Conservation (phyloP, 345 rosid species). For the Salix viminalis region DNA sequence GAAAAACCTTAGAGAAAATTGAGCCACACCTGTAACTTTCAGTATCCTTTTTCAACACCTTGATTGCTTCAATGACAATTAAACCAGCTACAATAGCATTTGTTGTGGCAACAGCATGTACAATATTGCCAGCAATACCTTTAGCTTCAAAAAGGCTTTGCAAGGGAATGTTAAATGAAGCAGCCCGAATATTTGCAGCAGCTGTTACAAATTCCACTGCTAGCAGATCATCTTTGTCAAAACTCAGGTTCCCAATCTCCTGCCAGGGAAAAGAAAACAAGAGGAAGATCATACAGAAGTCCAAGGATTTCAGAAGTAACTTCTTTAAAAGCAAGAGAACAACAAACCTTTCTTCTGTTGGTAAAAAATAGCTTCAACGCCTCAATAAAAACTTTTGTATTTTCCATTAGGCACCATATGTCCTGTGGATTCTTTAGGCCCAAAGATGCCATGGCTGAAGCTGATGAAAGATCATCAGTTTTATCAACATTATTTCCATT, state of each 20-base stretch:
- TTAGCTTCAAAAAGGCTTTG: slow-evolving; percentile 99
- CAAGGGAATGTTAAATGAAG: slow-evolving; percentile 85
- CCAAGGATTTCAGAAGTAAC: slow-evolving; percentile 1
- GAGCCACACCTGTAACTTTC: slow-evolving; percentile 63
- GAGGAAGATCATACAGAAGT: not conserved
- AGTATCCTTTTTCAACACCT: slow-evolving; percentile 70
- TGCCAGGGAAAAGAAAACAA: slow-evolving; percentile 23
- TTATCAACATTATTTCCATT: slow-evolving; percentile 61
- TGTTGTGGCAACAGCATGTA: slow-evolving; percentile 98
- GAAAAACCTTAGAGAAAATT: slow-evolving; percentile 7
- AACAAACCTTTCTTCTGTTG: slow-evolving; percentile 70
- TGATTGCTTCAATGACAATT: slow-evolving; percentile 95
- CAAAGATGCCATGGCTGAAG: slow-evolving; percentile 75
- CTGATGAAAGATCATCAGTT: slow-evolving; percentile 35
- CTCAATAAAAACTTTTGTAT: slow-evolving; percentile 76
- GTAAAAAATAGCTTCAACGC: slow-evolving; percentile 68
- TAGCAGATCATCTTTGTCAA: slow-evolving; percentile 98
- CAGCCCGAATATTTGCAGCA: slow-evolving; percentile 96
- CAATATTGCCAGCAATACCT: slow-evolving; percentile 98
- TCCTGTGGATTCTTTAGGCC: slow-evolving; percentile 99
- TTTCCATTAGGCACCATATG: slow-evolving; percentile 77
- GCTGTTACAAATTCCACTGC: slow-evolving; percentile 98
- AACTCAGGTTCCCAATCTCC: slow-evolving; percentile 89
- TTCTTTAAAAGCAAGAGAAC: slow-evolving; percentile 3
- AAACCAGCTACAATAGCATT: slow-evolving; percentile 92